Conservation (phyloP, 2,329 filamentous ascomycete species). For the Fragosphaeria purpurea region DNA sequence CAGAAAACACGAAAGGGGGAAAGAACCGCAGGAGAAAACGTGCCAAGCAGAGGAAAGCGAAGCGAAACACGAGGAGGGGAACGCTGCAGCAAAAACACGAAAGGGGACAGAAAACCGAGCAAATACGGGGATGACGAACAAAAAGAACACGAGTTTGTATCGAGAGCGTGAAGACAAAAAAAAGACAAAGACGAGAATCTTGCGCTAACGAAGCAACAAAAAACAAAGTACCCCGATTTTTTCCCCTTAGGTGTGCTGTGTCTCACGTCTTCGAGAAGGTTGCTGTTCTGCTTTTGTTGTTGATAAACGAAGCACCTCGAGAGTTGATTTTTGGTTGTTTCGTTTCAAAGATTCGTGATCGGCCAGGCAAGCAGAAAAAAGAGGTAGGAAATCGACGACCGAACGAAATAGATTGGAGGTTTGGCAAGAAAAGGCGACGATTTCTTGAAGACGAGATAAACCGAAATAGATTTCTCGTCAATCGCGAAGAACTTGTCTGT, state of each 20-base stretch:
- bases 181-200: slow-evolving; percentile 1
- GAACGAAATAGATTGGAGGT: no score
- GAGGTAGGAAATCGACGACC: no score
- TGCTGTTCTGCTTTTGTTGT: no score
- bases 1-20: not conserved
- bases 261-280: no score
- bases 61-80: not conserved
- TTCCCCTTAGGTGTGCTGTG: not conserved
- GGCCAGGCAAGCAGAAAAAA: no score
- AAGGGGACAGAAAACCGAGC: slow-evolving; percentile 1
- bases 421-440: no score
- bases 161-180: not conserved
- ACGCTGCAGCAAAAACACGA: not conserved
- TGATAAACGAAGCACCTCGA: no score
- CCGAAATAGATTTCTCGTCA: no score
- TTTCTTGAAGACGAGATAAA: no score
- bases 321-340: no score
- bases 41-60: not conserved
- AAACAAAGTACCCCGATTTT: slow-evolving; percentile 10
- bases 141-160: slow-evolving; percentile 8
- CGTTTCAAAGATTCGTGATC: no score
- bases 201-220: slow-evolving; percentile 11
- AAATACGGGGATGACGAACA: slow-evolving; percentile 2
- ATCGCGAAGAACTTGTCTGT: no score
- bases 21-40: not conserved